These are phyloP conservation scores for Aspergillus sp. DNA, from an alignment of 2,329 filamentous ascomycete genomes.

Conservation along the genomic window DNA sequence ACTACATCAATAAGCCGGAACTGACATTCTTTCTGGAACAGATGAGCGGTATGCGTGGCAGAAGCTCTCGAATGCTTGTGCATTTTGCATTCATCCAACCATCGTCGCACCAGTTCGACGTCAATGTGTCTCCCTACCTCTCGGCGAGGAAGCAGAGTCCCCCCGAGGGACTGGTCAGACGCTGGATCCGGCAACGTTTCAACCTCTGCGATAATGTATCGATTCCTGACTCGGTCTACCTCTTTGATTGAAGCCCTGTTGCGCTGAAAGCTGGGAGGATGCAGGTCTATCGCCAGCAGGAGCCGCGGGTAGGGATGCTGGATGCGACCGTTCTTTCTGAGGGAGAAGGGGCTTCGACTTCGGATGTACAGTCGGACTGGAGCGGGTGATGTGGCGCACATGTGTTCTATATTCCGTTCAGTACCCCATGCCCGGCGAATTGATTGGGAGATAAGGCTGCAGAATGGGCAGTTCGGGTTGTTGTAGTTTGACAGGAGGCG, in stretches of 20 bases:
- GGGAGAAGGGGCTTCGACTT: background rate
- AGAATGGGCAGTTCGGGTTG: background rate
- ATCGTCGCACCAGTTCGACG: background rate
- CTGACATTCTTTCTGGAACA: background rate
- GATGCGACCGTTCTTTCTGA: background rate
- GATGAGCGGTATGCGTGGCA: too few relatives aligned
- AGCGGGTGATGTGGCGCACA: background rate
- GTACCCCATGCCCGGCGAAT: background rate
- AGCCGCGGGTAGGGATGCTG: background rate
- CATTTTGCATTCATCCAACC: background rate
- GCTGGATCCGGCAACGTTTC: background rate
- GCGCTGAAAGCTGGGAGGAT: background rate
- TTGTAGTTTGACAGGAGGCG: background rate
- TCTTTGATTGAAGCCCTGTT: background rate
- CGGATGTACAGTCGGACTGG: background rate
- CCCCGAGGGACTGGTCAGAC: background rate
- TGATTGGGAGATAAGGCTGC: background rate
- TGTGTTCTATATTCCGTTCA: background rate
- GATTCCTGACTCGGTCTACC: background rate
- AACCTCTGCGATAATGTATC: background rate
- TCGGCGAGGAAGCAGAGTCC: background rate
- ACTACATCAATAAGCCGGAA: slow-evolving; percentile 3
- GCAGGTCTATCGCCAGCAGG: background rate
- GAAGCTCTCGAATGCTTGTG: background rate
- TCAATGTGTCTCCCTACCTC: background rate